Conservation (phyloP, 345 rosid genomes). For the Pugionium cornutum region DNA sequence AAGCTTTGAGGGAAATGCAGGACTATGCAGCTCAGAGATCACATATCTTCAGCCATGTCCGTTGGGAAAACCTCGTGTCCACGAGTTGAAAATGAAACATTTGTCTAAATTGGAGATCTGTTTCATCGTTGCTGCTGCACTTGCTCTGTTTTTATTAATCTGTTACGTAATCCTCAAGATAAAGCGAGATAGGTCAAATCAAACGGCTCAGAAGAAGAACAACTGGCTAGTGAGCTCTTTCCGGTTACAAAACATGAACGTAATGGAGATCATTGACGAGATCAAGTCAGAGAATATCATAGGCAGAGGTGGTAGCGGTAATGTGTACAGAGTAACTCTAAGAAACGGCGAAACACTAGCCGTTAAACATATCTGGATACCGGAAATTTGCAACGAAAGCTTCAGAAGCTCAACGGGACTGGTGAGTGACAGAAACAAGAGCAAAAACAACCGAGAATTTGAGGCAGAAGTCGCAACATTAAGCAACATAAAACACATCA, state of each 20-base stretch:
- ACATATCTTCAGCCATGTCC: conserved; percentile 48
- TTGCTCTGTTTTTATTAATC: conserved; percentile 42
- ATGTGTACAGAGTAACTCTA: conserved; percentile 70
- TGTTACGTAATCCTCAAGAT: conserved; percentile 45
- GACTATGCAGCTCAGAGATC: conserved; percentile 59
- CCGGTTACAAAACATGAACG: conserved; percentile 54
- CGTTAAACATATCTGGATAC: conserved; percentile 73
- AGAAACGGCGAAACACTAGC: conserved; percentile 64
- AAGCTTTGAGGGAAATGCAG: conserved; percentile 61
- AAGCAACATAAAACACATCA: conserved; percentile 78
- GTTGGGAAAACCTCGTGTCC: conserved; percentile 24
- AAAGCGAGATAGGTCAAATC: conserved; percentile 38
- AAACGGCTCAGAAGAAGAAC: conserved; percentile 38
- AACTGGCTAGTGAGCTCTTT: conserved; percentile 74
- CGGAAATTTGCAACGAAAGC: conserved; percentile 30
- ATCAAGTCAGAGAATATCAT: conserved; percentile 68
- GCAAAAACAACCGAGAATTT: conserved; percentile 47
- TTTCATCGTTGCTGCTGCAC: conserved; percentile 44
- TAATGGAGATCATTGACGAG: conserved; percentile 61
- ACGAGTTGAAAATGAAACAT: conserved; percentile 30
- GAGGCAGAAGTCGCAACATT: conserved; percentile 72
- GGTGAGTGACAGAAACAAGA: conserved; percentile 40
- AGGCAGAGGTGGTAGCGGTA: conserved; percentile 88
- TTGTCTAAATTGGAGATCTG: conserved; percentile 44
- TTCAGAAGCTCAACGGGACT: conserved; percentile 53